Evolutionary conservation across 106 monocot genomes (phyloP), one percentile per base, ranked within the genome.

Genomic region (Triglochin maritima): DNA sequence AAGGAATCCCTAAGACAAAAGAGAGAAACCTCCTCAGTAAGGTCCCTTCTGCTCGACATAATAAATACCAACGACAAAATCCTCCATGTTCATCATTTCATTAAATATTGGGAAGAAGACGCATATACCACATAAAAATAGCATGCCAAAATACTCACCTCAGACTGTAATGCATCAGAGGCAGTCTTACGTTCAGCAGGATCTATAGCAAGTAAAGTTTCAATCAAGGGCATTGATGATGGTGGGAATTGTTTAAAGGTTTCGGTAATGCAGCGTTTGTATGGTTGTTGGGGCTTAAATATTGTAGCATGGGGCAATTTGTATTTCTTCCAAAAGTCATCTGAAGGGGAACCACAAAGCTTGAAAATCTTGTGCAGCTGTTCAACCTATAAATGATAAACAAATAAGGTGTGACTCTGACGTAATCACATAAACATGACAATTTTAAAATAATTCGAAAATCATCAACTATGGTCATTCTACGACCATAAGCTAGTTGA

Each of bases 341-440:
- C 76, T 53, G 76, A 56, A 47, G 76, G 76, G 9, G 76, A 76
- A 44, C 76, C 76, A 53, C 76, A 76, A 46, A 76, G 69, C 48
- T 76, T 76, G 61, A 76, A 76, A 56, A 76, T 76, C 63, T 69
- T 76, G 69, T 76, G 76, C 49, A 76, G 42, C 47, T 76, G 76
- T 55, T 76, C 76, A 46, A 76, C 76, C 76, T 76, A 46, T 13
- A 46, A 63, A 62, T 69, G 12, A 47, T n/a, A 47, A 59, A 60
- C 29, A 29, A 29, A 29, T 29, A 44, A 69, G 44, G 7, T 15
- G 55, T 57, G 46, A 46, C 7, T 46, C 8, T n/a, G 9, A 46
- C 3, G 46, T 63, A 46, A 63, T 63, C 9, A 45, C 7, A 12
- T 46, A 41, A 41, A 6, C 9, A 52, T 52, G 52, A 52, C 0